Conservation (phyloP, 257 asterid genomes). For the Solanum chilense region DNA sequence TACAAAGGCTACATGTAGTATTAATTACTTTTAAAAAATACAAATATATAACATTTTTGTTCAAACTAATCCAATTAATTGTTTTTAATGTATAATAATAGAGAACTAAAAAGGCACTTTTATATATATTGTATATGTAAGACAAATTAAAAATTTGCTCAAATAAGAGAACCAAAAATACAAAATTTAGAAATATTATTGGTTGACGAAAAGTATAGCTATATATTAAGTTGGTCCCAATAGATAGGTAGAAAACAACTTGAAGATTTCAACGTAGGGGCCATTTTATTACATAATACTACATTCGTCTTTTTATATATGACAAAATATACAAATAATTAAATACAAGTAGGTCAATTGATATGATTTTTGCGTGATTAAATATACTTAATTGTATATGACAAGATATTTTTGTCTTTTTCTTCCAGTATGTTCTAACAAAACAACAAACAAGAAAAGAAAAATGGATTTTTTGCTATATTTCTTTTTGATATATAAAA, state of each 20-base stretch:
- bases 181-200: neutral
- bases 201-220: neutral
- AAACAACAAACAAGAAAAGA: neutral
- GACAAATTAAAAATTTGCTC: neutral
- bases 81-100: neutral
- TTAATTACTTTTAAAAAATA: neutral
- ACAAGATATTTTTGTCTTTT: neutral
- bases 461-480: neutral
- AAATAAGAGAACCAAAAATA: neutral
- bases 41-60: neutral
- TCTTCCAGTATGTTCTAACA: neutral
- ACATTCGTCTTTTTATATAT: neutral
- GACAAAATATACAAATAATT: neutral
- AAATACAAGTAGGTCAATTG: neutral
- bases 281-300: constrained; percentile 7
- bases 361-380: neutral
- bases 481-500: neutral
- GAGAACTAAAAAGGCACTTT: neutral
- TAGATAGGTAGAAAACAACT: constrained; percentile 21
- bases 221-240: constrained; percentile 22
- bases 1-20: neutral
- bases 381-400: neutral
- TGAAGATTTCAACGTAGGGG: constrained; percentile 43
- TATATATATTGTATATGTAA: neutral
- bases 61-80: neutral